A percentile compares a stretch with the other conserved stretches of the same genome.
These are phyloP conservation scores for Arabidopsis hybrid DNA, from an alignment of 441 rosid species.

Conservation along the genomic window DNA sequence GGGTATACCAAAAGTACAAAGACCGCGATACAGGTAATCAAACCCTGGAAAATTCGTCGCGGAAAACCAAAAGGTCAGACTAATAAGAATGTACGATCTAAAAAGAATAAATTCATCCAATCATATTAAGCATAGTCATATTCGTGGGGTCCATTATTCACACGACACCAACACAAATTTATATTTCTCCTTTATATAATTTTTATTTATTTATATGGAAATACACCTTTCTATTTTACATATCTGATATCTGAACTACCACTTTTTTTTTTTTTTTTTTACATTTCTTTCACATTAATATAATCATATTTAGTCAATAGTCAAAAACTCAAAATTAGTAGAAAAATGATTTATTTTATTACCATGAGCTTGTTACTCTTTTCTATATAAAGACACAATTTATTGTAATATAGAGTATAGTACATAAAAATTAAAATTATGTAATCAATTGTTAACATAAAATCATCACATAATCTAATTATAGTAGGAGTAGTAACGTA, in stretches of 20 bases:
- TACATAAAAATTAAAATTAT: too few species aligned
- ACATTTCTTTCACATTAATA: background rate
- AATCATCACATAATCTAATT: background rate
- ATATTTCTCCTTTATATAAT: too few species aligned
- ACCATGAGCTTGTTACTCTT: background rate
- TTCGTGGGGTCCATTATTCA: slow-evolving; percentile 32
- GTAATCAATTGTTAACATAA: background rate
- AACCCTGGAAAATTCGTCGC: background rate
- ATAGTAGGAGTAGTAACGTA: slow-evolving; percentile 20
- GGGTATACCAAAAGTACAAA: background rate
- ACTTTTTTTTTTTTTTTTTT: background rate
- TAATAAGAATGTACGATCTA: slow-evolving; percentile 2
- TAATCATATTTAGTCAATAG: background rate
- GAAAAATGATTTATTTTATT: background rate
- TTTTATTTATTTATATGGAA: background rate
- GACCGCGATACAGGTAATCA: background rate
- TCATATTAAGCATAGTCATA: slow-evolving; percentile 13
- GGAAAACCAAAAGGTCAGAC: slow-evolving; percentile 2
- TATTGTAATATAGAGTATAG: too few species aligned
- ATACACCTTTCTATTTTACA: background rate
- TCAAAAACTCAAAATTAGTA: background rate
- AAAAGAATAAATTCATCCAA: slow-evolving; percentile 21
- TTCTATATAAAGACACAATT: too few species aligned
- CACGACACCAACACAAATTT: slow-evolving; percentile 24
- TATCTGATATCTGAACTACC: background rate